Conservation (phyloP, 768 basidiomycete genomes). For the Bullera alba region DNA sequence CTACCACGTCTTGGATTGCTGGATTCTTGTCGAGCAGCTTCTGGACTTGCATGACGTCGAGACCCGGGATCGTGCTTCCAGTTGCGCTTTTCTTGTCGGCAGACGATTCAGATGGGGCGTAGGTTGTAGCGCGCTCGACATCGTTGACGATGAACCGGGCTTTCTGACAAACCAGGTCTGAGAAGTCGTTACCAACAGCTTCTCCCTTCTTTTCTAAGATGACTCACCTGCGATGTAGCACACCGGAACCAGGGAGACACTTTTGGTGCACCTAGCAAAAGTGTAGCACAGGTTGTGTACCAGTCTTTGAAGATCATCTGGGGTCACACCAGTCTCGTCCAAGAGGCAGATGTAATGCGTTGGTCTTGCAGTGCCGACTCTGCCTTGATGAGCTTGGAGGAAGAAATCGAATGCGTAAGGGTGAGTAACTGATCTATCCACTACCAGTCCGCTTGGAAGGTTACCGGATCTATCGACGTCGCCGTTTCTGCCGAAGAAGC, state of each 20-base stretch:
- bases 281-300: slow-evolving; percentile 37
- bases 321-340: slow-evolving; percentile 36
- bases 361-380: slow-evolving; percentile 44
- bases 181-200: slow-evolving; percentile 1
- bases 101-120: slow-evolving; percentile 30
- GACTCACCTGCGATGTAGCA: slow-evolving; percentile 42
- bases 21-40: slow-evolving; percentile 33
- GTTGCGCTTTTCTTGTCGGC: slow-evolving; percentile 9
- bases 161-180: slow-evolving; percentile 42
- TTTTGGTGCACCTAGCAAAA: slow-evolving; percentile 41
- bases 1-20: slow-evolving; percentile 30
- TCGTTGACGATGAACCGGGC: slow-evolving; percentile 40
- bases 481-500: slow-evolving; percentile 33
- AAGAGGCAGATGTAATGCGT: slow-evolving; percentile 42
- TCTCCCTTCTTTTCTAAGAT: background rate
- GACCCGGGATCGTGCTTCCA: slow-evolving; percentile 3
- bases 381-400: slow-evolving; percentile 40
- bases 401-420: slow-evolving; percentile 45
- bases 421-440: slow-evolving; percentile 37
- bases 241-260: slow-evolving; percentile 41
- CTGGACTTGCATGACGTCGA: slow-evolving; percentile 38
- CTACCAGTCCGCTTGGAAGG: slow-evolving; percentile 35
- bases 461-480: slow-evolving; percentile 39
- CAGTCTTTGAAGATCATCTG: slow-evolving; percentile 38
- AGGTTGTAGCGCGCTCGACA: slow-evolving; percentile 3